Evolutionary conservation across 192 early-diverging fungal species (phyloP).

Genomic region (Pilobolus umbonatus): DNA sequence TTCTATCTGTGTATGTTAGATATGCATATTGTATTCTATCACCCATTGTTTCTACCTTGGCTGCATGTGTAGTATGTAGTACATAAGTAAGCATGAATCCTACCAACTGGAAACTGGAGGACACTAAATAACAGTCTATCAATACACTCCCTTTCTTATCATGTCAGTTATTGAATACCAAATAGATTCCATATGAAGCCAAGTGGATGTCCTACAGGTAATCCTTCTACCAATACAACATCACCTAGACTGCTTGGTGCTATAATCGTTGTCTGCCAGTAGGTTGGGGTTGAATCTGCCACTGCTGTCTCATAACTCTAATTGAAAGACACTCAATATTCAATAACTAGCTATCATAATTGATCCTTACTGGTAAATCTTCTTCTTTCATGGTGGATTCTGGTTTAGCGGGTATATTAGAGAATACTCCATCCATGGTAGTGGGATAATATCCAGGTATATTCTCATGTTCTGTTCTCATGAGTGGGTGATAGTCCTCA

Average conservation of each 20-base stretch:
- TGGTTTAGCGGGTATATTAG: slow-evolving; percentile 49
- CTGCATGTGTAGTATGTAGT: slow-evolving; percentile 82
- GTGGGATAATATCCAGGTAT: too few relatives aligned
- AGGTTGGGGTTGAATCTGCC: slow-evolving; percentile 55
- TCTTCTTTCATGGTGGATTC: slow-evolving; percentile 37
- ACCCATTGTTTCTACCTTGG: slow-evolving; percentile 37
- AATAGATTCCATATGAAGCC: slow-evolving; percentile 76
- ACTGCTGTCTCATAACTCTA: slow-evolving; percentile 71
- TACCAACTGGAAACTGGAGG: slow-evolving; percentile 67
- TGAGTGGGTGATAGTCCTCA: too few relatives aligned
- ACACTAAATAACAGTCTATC: slow-evolving; percentile 39
- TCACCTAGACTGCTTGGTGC: slow-evolving; percentile 64
- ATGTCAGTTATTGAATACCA: slow-evolving; percentile 7
- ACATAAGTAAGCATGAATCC: slow-evolving; percentile 88
- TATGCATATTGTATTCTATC: too few relatives aligned
- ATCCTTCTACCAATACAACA: slow-evolving; percentile 79
- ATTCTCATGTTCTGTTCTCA: too few relatives aligned
- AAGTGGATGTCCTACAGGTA: slow-evolving; percentile 76
- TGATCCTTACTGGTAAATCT: slow-evolving; percentile 36
- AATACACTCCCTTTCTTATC: not conserved
- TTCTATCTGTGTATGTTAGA: slow-evolving; percentile 31
- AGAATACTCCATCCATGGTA: slow-evolving; percentile 52
- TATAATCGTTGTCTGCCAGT: slow-evolving; percentile 72
- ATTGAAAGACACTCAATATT: not conserved
- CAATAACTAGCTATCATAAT: not conserved